phyloP scores from a whole-genome alignment of 805 yeast genomes.

The Saccharomyces eubayanus region DNA sequence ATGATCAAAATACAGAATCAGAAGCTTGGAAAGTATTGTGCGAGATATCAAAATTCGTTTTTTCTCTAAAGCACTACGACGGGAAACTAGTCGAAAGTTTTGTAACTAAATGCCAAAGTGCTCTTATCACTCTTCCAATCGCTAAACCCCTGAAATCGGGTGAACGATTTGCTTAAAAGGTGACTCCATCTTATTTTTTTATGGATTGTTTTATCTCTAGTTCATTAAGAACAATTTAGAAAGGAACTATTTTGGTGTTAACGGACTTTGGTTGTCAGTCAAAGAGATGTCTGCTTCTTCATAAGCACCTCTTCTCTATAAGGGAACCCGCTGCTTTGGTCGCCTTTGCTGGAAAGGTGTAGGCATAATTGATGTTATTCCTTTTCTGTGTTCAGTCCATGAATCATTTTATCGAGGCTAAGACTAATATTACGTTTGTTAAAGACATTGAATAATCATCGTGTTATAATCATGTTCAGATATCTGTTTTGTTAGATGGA shows the following conservation, averaged over 20 bases:
- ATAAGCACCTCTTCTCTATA: background rate
- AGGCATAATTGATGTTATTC: background rate
- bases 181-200: background rate
- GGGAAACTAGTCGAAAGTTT: background rate
- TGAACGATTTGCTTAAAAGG: background rate
- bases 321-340: background rate
- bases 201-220: background rate
- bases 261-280: background rate
- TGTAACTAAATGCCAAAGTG: background rate
- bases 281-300: background rate
- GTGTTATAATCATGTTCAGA: background rate
- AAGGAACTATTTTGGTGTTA: background rate
- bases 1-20: background rate
- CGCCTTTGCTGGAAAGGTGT: background rate
- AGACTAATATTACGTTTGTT: background rate
- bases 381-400: background rate
- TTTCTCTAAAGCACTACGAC: background rate
- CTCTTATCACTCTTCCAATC: background rate
- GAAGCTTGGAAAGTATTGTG: background rate
- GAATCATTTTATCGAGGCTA: background rate
- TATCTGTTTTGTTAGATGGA: background rate
- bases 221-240: background rate
- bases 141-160: background rate
- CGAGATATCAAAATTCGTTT: background rate
- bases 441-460: background rate